These are phyloP conservation scores for Neurospora sublineolata DNA, from an alignment of 495 filamentous ascomycete genomes.

Conservation along the genomic window DNA sequence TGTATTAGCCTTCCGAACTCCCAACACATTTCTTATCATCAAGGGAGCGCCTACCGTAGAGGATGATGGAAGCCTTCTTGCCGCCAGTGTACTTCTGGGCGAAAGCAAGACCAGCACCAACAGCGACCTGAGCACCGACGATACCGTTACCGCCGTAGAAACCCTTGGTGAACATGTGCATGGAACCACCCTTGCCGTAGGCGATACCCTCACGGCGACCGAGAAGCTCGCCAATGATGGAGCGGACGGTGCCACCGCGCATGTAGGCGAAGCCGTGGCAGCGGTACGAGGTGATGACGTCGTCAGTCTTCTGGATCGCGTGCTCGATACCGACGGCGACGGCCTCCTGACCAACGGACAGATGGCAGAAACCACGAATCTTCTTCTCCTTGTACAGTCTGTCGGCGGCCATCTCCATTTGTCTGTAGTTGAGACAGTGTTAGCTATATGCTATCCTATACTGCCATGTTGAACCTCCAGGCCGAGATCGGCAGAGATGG, in stretches of 20 bases:
- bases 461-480: neutral
- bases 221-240: constrained; percentile 92
- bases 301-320: constrained; percentile 79
- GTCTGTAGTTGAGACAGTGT: constrained; percentile 39
- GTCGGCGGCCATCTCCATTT: constrained; percentile 99
- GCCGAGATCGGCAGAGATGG: neutral
- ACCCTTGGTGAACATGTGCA: constrained; percentile 99
- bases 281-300: constrained; percentile 94
- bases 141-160: constrained; percentile 99
- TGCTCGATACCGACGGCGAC: constrained; percentile 96
- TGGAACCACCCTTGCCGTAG: constrained; percentile 96
- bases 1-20: constrained; percentile 1
- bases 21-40: neutral
- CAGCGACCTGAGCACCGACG: constrained; percentile 95
- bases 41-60: constrained; percentile 52
- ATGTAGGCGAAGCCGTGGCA: constrained; percentile 98
- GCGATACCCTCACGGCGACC: constrained; percentile 93
- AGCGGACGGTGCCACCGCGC: constrained; percentile 83
- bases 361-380: constrained; percentile 97
- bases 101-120: constrained; percentile 93
- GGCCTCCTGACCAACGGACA: constrained; percentile 95
- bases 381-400: constrained; percentile 99
- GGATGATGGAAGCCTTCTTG: constrained; percentile 71
- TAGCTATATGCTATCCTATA: neutral
- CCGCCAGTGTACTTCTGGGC: constrained; percentile 86